phyloP scores from a whole-genome alignment of 192 early-diverging fungal species.

The Entomortierella chlamydospora region DNA sequence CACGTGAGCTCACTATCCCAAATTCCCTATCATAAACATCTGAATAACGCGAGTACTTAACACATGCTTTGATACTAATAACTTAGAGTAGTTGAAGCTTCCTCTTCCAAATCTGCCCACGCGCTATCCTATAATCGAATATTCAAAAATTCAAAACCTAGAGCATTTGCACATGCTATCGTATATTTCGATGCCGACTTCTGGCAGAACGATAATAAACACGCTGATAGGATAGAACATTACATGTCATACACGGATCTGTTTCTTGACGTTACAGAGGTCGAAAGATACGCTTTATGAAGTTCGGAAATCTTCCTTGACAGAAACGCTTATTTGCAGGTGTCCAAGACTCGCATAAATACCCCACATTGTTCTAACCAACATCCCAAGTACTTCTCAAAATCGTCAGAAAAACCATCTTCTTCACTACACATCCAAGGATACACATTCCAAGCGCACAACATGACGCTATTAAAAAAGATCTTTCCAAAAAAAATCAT shows the following conservation, averaged over 20 bases:
- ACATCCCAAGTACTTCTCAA: background rate
- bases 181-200: too few species aligned
- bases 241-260: too few species aligned
- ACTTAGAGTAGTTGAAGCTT: too few species aligned
- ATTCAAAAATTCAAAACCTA: too few species aligned
- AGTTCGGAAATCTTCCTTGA: background rate
- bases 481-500: slow-evolving; percentile 37
- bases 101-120: too few species aligned
- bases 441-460: background rate
- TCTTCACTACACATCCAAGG: background rate
- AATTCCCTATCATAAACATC: slow-evolving; percentile 2
- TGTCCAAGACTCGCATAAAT: background rate
- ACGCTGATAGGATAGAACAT: too few species aligned
- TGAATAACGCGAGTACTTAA: background rate
- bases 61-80: background rate
- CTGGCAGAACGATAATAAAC: too few species aligned
- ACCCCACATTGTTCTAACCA: background rate
- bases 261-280: background rate
- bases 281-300: background rate
- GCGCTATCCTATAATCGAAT: too few species aligned
- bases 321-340: background rate
- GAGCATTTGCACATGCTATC: too few species aligned
- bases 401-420: background rate
- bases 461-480: slow-evolving; percentile 25
- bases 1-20: background rate